phyloP scores from a whole-genome alignment of 257 asterid genomes.

The Solanum ossicruentum region DNA sequence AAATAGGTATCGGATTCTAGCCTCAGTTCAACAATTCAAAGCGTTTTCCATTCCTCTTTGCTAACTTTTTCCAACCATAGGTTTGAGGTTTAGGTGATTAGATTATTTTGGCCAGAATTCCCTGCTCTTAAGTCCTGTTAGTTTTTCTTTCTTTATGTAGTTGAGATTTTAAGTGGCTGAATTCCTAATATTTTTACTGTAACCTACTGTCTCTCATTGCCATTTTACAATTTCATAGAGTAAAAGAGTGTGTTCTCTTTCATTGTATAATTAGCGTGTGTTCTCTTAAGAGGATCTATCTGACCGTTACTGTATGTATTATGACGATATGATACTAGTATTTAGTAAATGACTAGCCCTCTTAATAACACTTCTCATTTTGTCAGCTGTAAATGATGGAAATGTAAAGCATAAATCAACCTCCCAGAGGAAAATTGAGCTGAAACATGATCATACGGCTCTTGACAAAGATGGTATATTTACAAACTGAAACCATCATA shows the following conservation, averaged over 20 bases:
- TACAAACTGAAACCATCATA: neutral
- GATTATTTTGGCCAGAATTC: neutral
- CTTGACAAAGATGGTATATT: neutral
- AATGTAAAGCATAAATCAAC: neutral
- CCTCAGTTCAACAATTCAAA: neutral
- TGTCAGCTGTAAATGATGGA: neutral
- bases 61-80: neutral
- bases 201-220: neutral
- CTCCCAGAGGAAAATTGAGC: neutral
- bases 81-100: neutral
- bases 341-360: neutral
- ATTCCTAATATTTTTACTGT: neutral
- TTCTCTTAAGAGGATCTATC: too few relatives aligned
- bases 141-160: neutral
- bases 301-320: neutral
- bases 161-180: neutral
- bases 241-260: neutral
- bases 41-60: neutral
- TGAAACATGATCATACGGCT: neutral
- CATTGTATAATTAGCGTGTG: neutral
- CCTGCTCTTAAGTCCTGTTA: neutral
- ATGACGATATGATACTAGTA: neutral
- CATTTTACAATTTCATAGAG: neutral
- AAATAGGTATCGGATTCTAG: neutral
- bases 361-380: neutral